A percentile compares a stretch with the other conserved stretches of the same genome.
Conservation (phyloP, 2,329 filamentous ascomycete genomes). For the Pestalotiopsis sp. region DNA sequence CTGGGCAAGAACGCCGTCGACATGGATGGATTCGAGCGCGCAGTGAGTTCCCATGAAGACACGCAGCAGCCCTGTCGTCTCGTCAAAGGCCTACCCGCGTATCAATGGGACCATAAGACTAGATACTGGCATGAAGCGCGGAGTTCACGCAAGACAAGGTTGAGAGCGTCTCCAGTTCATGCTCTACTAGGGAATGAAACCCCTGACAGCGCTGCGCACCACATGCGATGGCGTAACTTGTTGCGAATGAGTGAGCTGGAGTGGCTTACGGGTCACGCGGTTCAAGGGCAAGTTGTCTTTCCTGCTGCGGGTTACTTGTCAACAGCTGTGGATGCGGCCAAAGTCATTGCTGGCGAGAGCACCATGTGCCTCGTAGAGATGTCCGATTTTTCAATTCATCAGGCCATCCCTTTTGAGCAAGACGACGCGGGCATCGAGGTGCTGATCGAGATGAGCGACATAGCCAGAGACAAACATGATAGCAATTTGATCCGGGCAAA, state of each 20-base stretch:
- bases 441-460: conserved; percentile 7
- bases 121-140: conserved; percentile 22
- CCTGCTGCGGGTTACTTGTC: conserved; percentile 22
- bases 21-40: not conserved
- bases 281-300: conserved; percentile 22
- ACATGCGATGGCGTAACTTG: conserved; percentile 18
- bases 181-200: conserved; percentile 16
- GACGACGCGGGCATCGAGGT: conserved; percentile 18
- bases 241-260: conserved; percentile 13
- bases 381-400: conserved; percentile 18
- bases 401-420: conserved; percentile 17
- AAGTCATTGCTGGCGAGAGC: not conserved
- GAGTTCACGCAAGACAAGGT: not conserved
- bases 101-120: conserved; percentile 20
- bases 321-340: conserved; percentile 18
- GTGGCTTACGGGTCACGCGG: conserved; percentile 20
- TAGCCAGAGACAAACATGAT: not conserved
- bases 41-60: not conserved
- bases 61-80: not conserved
- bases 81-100: conserved; percentile 19
- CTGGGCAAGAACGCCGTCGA: not conserved
- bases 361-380: conserved; percentile 19
- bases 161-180: conserved; percentile 2
- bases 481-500: not conserved
- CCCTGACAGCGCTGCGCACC: conserved; percentile 14